Conservation (phyloP, 495 filamentous ascomycete species). For the Penicillium crystallinum region DNA sequence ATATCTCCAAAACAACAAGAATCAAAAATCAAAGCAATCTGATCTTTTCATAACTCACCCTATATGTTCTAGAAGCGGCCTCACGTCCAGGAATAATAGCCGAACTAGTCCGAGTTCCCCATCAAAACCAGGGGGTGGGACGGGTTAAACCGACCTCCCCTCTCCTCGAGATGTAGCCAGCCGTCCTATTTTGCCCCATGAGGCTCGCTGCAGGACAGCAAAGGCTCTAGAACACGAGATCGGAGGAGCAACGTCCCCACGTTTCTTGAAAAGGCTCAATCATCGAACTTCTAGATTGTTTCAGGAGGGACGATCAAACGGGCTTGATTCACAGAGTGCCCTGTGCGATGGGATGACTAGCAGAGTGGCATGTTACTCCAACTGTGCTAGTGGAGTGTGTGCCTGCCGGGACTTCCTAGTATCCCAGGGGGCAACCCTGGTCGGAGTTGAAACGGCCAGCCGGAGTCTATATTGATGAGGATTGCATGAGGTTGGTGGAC, state of each 20-base stretch:
- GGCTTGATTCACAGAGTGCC: constrained; percentile 7
- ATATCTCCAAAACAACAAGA: background rate
- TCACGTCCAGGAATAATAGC: background rate
- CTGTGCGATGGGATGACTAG: constrained; percentile 9
- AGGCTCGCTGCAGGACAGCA: constrained; percentile 10
- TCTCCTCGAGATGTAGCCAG: background rate
- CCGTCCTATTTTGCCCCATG: constrained; percentile 8
- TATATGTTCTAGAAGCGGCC: too few relatives aligned
- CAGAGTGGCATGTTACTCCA: background rate
- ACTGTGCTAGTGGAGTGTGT: background rate
- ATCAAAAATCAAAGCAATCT: background rate
- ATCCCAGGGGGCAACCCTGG: background rate
- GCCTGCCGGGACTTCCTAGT: background rate
- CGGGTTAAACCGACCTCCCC: background rate
- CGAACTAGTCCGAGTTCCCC: background rate
- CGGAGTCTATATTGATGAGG: constrained; percentile 11
- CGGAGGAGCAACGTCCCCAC: constrained; percentile 7
- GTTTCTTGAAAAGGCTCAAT: constrained; percentile 7
- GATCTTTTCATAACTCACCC: background rate
- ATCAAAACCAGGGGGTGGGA: background rate
- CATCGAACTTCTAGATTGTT: constrained; percentile 36
- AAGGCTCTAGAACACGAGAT: background rate
- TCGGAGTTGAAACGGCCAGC: constrained; percentile 13
- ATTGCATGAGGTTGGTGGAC: background rate
- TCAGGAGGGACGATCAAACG: constrained; percentile 39